phyloP scores from a whole-genome alignment of 2,329 filamentous ascomycete species.

The Pseudocercospora fijiensis region DNA sequence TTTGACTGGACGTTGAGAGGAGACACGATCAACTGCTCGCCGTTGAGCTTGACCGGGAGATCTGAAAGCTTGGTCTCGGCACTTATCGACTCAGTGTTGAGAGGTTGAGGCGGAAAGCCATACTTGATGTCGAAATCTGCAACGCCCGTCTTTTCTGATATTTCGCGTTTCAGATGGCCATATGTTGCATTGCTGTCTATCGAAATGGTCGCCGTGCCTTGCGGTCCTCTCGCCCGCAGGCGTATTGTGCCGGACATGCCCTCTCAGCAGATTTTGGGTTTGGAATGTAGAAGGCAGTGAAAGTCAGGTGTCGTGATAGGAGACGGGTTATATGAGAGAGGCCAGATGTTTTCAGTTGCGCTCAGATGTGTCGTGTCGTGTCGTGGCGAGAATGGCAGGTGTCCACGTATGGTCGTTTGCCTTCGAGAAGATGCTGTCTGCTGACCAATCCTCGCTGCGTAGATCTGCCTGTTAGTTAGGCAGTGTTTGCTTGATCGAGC shows the following conservation, averaged over 20 bases:
- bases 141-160: slow-evolving; percentile 65
- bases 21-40: slow-evolving; percentile 67
- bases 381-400: slow-evolving; percentile 14
- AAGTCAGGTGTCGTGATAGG: background rate
- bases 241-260: slow-evolving; percentile 55
- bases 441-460: background rate
- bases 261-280: no score
- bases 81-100: slow-evolving; percentile 60
- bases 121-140: slow-evolving; percentile 73
- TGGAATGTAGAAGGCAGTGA: no score
- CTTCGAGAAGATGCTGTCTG: slow-evolving; percentile 13
- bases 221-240: slow-evolving; percentile 71
- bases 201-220: slow-evolving; percentile 68
- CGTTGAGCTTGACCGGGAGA: slow-evolving; percentile 62
- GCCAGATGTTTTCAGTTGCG: background rate
- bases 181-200: slow-evolving; percentile 68
- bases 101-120: slow-evolving; percentile 73
- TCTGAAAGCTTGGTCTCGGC: slow-evolving; percentile 52
- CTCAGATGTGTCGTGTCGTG: slow-evolving; percentile 5
- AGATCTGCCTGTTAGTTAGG: background rate
- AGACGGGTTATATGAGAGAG: background rate
- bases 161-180: slow-evolving; percentile 58
- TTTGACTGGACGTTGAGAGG: slow-evolving; percentile 44
- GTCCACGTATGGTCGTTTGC: slow-evolving; percentile 7
- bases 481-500: background rate